Evolutionary conservation across 2,329 filamentous ascomycete genomes (phyloP).

Genomic region (Stenocarpella maydis): DNA sequence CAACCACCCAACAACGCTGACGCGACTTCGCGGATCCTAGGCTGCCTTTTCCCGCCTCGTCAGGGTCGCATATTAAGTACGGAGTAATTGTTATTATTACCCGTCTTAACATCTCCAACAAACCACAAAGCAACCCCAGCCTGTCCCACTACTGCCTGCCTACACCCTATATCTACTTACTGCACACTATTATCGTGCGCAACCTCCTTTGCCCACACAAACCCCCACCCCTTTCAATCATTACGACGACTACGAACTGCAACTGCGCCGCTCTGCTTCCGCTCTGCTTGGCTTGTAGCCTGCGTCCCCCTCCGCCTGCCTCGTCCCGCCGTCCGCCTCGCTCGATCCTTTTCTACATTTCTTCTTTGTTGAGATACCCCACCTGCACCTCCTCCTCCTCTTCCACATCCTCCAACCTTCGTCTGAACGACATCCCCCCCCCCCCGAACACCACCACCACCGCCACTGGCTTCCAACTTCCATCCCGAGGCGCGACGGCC

Average conservation of each 20-base stretch:
- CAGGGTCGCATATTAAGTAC: too few relatives aligned
- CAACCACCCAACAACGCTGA: conserved; percentile 1
- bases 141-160: neutral
- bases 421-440: neutral
- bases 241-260: conserved; percentile 1
- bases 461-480: neutral
- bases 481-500: neutral
- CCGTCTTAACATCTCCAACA: neutral
- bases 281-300: neutral
- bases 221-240: neutral
- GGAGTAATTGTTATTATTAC: too few relatives aligned
- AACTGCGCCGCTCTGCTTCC: conserved; percentile 15
- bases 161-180: neutral
- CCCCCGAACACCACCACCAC: conserved; percentile 1
- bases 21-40: conserved; percentile 27
- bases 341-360: conserved; percentile 20
- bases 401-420: neutral
- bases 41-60: neutral
- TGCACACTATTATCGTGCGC: neutral
- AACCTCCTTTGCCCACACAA: neutral
- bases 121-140: neutral
- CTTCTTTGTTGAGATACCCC: conserved; percentile 31
- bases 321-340: neutral
- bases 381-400: neutral
- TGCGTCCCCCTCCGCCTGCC: neutral